Evolutionary conservation across 2,329 filamentous ascomycete genomes (phyloP), one percentile per base, ranked within the genome.

Genomic region (Ophiostoma australiae): DNA sequence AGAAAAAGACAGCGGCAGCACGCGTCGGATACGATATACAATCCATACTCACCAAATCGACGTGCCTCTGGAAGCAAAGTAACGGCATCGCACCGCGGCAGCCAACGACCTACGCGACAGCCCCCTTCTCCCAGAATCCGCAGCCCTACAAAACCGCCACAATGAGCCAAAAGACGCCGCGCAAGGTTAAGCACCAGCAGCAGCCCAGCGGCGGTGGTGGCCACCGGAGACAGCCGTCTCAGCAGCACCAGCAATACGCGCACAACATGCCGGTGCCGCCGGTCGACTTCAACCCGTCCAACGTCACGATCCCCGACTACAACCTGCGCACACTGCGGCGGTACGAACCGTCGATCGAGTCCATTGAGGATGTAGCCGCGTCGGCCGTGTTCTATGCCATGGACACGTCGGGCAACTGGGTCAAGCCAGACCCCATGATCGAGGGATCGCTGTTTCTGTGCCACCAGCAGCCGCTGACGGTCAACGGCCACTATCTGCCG

Each of bases 401-500:
- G 73, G 84, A 87, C 67, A 80, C 84, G 4, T 84, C 87, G 2
- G 82, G 86, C 69, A 81, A 84, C 72, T 98, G 95, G 95, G 91
- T 95, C 78, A 97, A 96, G 82, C 87, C 87, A 66, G 91, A 90
- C 71, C 73, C 73, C 39, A 71, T 69, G 58, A 86, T 94, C 13
- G 94, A 97, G 80, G 95, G 95, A 55, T 91, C 92, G 15, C 83
- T 98, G 74, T 99, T 98, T 79, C 87, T 98, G 70, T 96, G 92
- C 82, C 86, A 91, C 74, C 84, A 87, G 77, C 79, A 80, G 75
- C 84, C 80, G 73, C 73, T 82, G 76, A 75, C 78, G 2, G 77
- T 79, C 66, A 67, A 67, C 66, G 66, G 66, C 66, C 37, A 67
- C 66, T 67, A 77, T 79, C 48, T 81, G 68, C 78, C 82, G 48